Evolutionary conservation across 176 grass and related monocot species (phyloP).

Genomic region (Alopecurus myosuroides): DNA sequence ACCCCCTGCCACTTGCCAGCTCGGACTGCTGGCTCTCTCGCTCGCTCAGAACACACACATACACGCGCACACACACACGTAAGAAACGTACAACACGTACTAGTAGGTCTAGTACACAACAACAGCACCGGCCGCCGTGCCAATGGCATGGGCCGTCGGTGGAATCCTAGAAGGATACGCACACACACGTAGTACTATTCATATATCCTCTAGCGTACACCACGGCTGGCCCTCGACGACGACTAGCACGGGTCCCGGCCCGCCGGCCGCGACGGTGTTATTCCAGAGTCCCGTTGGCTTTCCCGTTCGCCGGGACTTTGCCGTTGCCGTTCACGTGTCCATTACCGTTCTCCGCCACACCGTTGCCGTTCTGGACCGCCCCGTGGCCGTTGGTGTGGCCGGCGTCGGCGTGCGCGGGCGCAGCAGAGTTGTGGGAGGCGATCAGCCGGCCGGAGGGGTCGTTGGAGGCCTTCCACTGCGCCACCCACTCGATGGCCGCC

Average conservation of each 20-base stretch:
- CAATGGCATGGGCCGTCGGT: conserved; percentile 8
- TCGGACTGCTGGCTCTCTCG: background rate
- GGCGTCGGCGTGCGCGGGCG: background rate
- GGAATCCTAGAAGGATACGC: background rate
- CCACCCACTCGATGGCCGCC: conserved; percentile 92
- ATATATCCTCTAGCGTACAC: conserved; percentile 24
- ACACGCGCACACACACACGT: background rate
- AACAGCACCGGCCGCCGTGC: background rate
- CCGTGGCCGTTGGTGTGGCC: background rate
- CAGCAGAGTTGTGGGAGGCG: conserved; percentile 70
- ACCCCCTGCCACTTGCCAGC: background rate
- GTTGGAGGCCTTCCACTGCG: conserved; percentile 78
- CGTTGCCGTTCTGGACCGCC: background rate
- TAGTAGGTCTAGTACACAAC: conserved; percentile 6
- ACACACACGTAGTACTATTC: conserved; percentile 28
- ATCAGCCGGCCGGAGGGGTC: conserved; percentile 81
- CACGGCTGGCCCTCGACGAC: background rate
- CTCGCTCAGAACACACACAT: background rate
- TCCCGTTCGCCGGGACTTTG: conserved; percentile 14
- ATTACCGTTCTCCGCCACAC: background rate
- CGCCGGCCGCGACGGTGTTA: conserved; percentile 15
- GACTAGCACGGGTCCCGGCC: background rate
- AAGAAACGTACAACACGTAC: background rate
- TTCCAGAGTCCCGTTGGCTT: conserved; percentile 15
- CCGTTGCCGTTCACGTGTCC: background rate